These are phyloP conservation scores for Saturnispora galanensis DNA, from an alignment of 805 yeast species.

Conservation along the genomic window DNA sequence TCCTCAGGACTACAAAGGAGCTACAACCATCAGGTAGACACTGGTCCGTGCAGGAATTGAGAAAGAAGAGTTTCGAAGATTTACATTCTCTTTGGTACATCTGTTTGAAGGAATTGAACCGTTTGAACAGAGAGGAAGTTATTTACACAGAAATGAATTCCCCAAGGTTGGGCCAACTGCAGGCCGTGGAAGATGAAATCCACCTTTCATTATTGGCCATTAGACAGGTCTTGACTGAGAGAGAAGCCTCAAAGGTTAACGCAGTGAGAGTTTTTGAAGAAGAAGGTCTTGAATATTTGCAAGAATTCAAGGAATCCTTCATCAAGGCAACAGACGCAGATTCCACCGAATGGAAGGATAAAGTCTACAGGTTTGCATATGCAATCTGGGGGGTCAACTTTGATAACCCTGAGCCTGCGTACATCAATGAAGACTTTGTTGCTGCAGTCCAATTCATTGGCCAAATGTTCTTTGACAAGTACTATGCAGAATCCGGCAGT, in stretches of 20 bases:
- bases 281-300: constrained; percentile 38
- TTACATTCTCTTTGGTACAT: constrained; percentile 87
- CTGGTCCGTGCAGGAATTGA: constrained; percentile 82
- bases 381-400: constrained; percentile 82
- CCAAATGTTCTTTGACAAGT: constrained; percentile 52
- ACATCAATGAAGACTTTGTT: constrained; percentile 48
- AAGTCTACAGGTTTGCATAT: constrained; percentile 66
- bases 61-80: constrained; percentile 87
- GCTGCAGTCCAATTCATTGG: constrained; percentile 66
- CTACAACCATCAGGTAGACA: constrained; percentile 51
- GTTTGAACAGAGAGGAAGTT: constrained; percentile 64
- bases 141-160: constrained; percentile 36
- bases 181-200: constrained; percentile 31
- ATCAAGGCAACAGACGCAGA: constrained; percentile 47
- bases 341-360: constrained; percentile 49
- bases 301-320: constrained; percentile 50
- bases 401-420: constrained; percentile 46
- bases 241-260: constrained; percentile 60
- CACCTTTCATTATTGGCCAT: constrained; percentile 67
- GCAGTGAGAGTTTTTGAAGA: constrained; percentile 39
- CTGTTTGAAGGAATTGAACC: constrained; percentile 73
- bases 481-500: constrained; percentile 24
- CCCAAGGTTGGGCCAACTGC: constrained; percentile 16
- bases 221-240: constrained; percentile 78
- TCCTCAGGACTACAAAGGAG: constrained; percentile 50